Percentiles rank a stretch among this genome's conserved stretches.
Conservation (phyloP, 1,284 basidiomycete genomes). For the Ustilago lituana region DNA sequence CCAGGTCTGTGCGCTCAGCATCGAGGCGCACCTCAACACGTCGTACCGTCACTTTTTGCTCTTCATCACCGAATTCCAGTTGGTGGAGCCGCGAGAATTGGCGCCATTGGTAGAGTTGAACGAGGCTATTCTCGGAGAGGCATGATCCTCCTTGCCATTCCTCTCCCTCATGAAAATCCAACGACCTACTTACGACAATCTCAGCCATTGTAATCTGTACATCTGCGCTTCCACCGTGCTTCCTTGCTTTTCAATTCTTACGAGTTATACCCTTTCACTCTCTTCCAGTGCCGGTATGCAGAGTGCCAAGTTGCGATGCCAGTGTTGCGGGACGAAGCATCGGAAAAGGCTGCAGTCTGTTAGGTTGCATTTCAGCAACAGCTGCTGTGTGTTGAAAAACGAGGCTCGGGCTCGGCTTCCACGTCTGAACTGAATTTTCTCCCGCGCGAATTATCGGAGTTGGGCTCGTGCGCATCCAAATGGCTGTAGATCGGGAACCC, state of each 20-base stretch:
- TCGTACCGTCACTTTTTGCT: slow-evolving; percentile 98
- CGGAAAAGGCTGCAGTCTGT: too few species aligned
- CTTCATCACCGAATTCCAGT: slow-evolving; percentile 95
- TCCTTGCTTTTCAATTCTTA: not conserved
- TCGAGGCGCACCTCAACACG: slow-evolving; percentile 98
- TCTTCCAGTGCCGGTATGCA: too few species aligned
- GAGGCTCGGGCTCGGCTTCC: slow-evolving; percentile 4
- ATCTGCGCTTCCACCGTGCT: too few species aligned
- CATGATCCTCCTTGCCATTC: slow-evolving; percentile 11
- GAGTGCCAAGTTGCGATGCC: too few species aligned
- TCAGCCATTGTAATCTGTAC: slow-evolving; percentile 6
- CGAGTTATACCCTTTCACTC: slow-evolving; percentile 6
- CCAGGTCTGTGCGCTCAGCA: slow-evolving; percentile 95
- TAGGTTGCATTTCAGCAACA: too few species aligned
- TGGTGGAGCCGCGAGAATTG: slow-evolving; percentile 97
- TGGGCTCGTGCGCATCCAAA: slow-evolving; percentile 11
- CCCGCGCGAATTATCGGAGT: slow-evolving; percentile 5
- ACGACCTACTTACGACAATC: not conserved
- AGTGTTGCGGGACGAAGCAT: too few species aligned
- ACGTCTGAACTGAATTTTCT: slow-evolving; percentile 1
- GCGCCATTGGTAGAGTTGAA: slow-evolving; percentile 96
- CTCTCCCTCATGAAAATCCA: not conserved
- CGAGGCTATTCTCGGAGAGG: slow-evolving; percentile 80
- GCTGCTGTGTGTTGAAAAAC: too few species aligned
- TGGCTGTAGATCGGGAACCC: too few species aligned